Evolutionary conservation across 768 basidiomycete species (phyloP).

Genomic region (Russula griseocarnosa): DNA sequence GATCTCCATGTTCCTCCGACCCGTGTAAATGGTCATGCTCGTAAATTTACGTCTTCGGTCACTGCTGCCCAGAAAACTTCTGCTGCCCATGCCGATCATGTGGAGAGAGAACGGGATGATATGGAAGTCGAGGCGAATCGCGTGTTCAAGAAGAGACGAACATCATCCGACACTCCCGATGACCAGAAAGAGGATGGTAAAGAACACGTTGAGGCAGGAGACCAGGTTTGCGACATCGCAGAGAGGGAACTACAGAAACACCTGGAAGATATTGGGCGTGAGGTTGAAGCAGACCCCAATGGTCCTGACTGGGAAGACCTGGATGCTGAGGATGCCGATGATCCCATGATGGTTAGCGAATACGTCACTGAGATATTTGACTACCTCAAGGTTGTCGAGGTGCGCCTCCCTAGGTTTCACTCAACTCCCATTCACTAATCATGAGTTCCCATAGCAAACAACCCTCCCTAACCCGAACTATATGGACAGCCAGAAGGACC

Average conservation of each 20-base stretch:
- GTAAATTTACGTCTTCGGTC: conserved; percentile 14
- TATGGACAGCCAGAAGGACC: conserved; percentile 77
- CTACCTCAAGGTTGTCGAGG: conserved; percentile 85
- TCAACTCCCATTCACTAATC: conserved; percentile 24
- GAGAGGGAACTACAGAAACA: conserved; percentile 36
- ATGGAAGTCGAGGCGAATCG: conserved; percentile 53
- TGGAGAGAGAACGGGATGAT: conserved; percentile 38
- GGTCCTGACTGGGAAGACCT: conserved; percentile 81
- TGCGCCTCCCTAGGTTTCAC: conserved; percentile 34
- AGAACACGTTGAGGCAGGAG: conserved; percentile 42
- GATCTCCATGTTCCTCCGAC: conserved; percentile 32
- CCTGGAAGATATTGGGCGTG: conserved; percentile 38
- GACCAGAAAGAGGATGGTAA: conserved; percentile 38
- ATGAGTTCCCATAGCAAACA: conserved; percentile 43
- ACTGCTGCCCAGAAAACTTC: conserved; percentile 8
- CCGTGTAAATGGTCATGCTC: conserved; percentile 29
- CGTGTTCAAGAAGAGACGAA: conserved; percentile 69
- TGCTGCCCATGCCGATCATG: conserved; percentile 1
- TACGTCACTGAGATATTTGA: conserved; percentile 93
- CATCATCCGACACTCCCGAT: conserved; percentile 59
- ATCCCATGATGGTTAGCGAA: conserved; percentile 96
- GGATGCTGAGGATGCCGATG: conserved; percentile 86
- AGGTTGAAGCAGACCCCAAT: conserved; percentile 63
- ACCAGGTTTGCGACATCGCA: conserved; percentile 36
- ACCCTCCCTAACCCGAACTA: conserved; percentile 84